Evolutionary conservation across 257 asterid genomes (phyloP).

Genomic region (Asclepias syriaca): DNA sequence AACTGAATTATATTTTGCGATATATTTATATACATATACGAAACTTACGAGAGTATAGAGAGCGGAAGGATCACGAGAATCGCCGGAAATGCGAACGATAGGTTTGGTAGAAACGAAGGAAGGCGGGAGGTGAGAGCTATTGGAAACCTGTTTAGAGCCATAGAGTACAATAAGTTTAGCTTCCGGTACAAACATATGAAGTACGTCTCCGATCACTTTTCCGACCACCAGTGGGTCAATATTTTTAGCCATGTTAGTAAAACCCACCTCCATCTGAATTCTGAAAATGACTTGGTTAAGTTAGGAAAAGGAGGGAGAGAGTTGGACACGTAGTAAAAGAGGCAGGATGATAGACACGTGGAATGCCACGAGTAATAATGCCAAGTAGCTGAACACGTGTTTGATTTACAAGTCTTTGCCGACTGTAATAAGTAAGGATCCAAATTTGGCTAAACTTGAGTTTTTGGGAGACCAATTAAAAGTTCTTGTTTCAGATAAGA

Average conservation of each 20-base stretch:
- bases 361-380: background rate
- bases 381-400: conserved; percentile 9
- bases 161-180: conserved; percentile 34
- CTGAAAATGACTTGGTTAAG: background rate
- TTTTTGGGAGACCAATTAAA: no score
- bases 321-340: conserved; percentile 18
- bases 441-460: background rate
- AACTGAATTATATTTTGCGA: background rate
- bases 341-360: conserved; percentile 11
- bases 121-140: conserved; percentile 34
- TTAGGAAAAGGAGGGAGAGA: no score
- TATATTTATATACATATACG: background rate
- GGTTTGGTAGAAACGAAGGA: conserved; percentile 34
- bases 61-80: conserved; percentile 20
- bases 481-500: no score
- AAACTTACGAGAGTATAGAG: conserved; percentile 46
- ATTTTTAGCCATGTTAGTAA: conserved; percentile 18
- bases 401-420: background rate
- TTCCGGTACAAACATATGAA: conserved; percentile 46
- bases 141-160: conserved; percentile 23
- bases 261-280: background rate
- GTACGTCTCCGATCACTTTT: conserved; percentile 47
- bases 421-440: background rate
- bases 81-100: conserved; percentile 22
- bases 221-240: conserved; percentile 49